Percentiles rank a stretch among this genome's conserved stretches.
These are phyloP conservation scores for Boletus pseudo-olivaceus DNA, from an alignment of 768 basidiomycete species.

Conservation along the genomic window DNA sequence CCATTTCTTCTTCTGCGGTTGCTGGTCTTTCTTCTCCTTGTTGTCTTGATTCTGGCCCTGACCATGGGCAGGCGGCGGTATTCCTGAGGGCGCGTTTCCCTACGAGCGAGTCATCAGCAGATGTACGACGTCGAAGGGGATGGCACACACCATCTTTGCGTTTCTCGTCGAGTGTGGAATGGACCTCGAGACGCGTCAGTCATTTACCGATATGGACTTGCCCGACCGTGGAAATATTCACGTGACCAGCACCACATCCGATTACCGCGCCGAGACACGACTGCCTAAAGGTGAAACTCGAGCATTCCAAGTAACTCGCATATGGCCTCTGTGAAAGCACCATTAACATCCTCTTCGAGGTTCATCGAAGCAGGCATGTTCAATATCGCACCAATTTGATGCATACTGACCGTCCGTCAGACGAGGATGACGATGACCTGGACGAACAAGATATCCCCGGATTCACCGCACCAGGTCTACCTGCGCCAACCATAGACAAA, in stretches of 20 bases:
- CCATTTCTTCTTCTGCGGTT: slow-evolving; percentile 87
- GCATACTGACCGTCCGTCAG: slow-evolving; percentile 26
- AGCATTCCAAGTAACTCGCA: not conserved
- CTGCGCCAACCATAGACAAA: slow-evolving; percentile 51
- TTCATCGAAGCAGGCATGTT: slow-evolving; percentile 75
- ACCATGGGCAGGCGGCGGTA: slow-evolving; percentile 34
- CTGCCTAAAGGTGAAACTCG: not conserved
- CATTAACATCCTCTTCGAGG: slow-evolving; percentile 61
- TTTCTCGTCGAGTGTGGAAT: slow-evolving; percentile 1
- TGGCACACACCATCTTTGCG: slow-evolving; percentile 23
- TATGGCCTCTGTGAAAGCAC: slow-evolving; percentile 38
- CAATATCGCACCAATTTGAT: not conserved
- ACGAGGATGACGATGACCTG: slow-evolving; percentile 74
- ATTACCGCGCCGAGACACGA: slow-evolving; percentile 12
- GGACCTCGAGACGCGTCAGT: slow-evolving; percentile 47
- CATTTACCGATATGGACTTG: slow-evolving; percentile 37
- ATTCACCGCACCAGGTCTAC: slow-evolving; percentile 63
- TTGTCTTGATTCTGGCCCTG: slow-evolving; percentile 47
- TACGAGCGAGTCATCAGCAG: slow-evolving; percentile 27
- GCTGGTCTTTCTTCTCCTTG: slow-evolving; percentile 43
- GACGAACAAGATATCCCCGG: slow-evolving; percentile 81
- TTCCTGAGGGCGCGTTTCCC: slow-evolving; percentile 76
- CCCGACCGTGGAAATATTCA: slow-evolving; percentile 20
- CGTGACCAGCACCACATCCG: slow-evolving; percentile 15
- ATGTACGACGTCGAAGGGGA: not conserved